Evolutionary conservation across 306 rosid species (phyloP), one percentile per base, ranked within the genome.

Genomic region (Vigna unguiculata): DNA sequence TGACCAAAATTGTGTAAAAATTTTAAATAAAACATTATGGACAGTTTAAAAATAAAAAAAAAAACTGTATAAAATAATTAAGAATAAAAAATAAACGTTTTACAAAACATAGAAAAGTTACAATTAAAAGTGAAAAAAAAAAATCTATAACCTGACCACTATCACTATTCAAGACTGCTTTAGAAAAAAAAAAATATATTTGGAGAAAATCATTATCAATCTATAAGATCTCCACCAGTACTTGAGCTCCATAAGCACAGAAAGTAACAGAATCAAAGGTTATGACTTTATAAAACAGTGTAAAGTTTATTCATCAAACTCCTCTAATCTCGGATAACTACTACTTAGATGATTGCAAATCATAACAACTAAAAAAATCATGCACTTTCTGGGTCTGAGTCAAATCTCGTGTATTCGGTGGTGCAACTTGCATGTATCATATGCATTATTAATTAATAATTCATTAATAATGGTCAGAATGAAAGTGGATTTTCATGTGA

Each of bases 251-350:
- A 57, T 57, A 13, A 25, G 10, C 17, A 4, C 13, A 57, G 63
- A 57, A 24, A 57, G 13, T 13, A 38, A 24, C 63, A 57, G 9
- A 6, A 2, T 24, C 2, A 57, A 54, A 25, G n/a, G 12, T 34
- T 30, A 34, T 55, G 62, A 55, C 36, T 55, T 55, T 55, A 4
- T 55, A 25, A 25, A 58, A 58, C 0, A 13, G 5, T 28, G 6
- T 58, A 13, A 58, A 24, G 65, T 58, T 58, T 58, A 5, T 58
- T 24, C 38, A 28, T 25, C 65, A 58, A 58, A 58, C 40, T 58
- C 65, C 65, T 58, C 65, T 25, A 58, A 58, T 58, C 40, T 25
- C 65, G 65, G 65, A 25, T 28, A 28, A 58, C 65, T 13, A 28
- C 40, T n/a, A n/a, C n/a, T n/a, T n/a, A n/a, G n/a, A 58, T 58